Base-by-base conservation (phyloP, 2,329 filamentous ascomycete species). In the Gnomoniopsis sp. region DNA sequence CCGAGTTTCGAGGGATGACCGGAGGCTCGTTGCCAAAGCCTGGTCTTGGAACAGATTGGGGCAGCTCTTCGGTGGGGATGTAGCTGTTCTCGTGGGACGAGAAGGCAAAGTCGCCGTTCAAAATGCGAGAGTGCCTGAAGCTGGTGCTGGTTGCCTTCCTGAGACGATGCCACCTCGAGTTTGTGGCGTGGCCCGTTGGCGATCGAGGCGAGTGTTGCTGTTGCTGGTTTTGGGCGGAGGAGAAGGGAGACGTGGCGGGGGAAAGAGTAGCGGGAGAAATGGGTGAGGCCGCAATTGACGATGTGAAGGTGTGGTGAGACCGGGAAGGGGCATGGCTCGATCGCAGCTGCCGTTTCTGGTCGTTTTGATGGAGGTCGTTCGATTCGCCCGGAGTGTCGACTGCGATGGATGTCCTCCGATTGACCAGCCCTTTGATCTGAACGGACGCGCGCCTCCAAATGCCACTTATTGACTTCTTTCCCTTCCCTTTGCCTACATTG, bases 1-100 rank as follows among this genome's bases (percentile, higher is more conserved):
- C 85, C 0, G 79, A 82, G 56, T 85, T 79, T 12, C 74, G 74
- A 3, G 85, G 85, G 30, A 88, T 87, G 59, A 86, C 72, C 0
- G 85, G 85, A 4, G 85, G 85, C 58, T 81, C 82, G 34, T 74
- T 74, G 33, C 78, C 77, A 58, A 77, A 71, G 3, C 80, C 81
- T 2, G 82, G 81, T 3, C 82, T 69, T 0, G 78, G 76, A n/a
- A 67, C 67, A 48, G 51, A 46, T 50, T 66, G 64, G 22, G 57
- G 34, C 44, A 54, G 30, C 55, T 57, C 43, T 55, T 61, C 47
- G 53, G 58, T 12, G 53, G 50, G 38, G 53, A 60, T 19, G 58
- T 62, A 8, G 56, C 57, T 34, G 53, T 48, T 1, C 41, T 33
- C 72, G 57, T 62, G 51, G 46, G 62, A 58, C 12, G 30, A 11